Evolutionary conservation across 1,139 yeast species (phyloP), one percentile per base, ranked within the genome.

Genomic region (Scheffersomyces illinoinensis): DNA sequence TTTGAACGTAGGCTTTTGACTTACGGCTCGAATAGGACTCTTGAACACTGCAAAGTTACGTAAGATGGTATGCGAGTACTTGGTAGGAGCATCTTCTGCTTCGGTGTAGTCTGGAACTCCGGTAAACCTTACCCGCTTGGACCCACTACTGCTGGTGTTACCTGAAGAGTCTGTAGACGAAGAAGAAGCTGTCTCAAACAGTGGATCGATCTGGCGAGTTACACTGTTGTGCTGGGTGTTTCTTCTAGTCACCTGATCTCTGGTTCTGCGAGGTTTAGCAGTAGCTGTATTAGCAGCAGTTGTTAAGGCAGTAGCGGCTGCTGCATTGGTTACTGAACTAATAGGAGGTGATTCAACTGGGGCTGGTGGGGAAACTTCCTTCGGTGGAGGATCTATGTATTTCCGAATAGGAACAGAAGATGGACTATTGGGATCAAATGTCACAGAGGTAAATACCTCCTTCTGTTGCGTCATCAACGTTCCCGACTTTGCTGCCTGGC

Each of bases 11-110:
- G 73, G 71, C 23, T 65, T 64, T 23, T 58, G 59, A 4, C 61
- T 62, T 1, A 62, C 56, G 18, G 24, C 51, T 14, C 51, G 51
- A 48, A 62, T 50, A 4, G 79, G 78, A 6, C 71, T 61, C 58
- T 74, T 73, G 62, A 79, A 77, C 19, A 74, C 74, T 0, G 83
- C 82, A 68, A 81, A 81, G 60, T 79, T 81, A 73, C 80, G 77
- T 57, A 85, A 69, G 52, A 84, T 83, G 54, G 78, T 76, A 61
- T 76, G 77, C 50, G 85, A 72, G 61, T 81, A 82, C 55, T 75
- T 77, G 3, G 85, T 74, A 1, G 88, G 88, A 0, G 84, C 85
- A 71, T 85, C 89, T 66, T 85, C 89, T 10, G 80, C 85, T 51
- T 78, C 85, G 1, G 80, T 68, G 62, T 83, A 85, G 56, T 76